phyloP scores from a whole-genome alignment of 2,329 filamentous ascomycete genomes.

The Emydomyces testavorans region DNA sequence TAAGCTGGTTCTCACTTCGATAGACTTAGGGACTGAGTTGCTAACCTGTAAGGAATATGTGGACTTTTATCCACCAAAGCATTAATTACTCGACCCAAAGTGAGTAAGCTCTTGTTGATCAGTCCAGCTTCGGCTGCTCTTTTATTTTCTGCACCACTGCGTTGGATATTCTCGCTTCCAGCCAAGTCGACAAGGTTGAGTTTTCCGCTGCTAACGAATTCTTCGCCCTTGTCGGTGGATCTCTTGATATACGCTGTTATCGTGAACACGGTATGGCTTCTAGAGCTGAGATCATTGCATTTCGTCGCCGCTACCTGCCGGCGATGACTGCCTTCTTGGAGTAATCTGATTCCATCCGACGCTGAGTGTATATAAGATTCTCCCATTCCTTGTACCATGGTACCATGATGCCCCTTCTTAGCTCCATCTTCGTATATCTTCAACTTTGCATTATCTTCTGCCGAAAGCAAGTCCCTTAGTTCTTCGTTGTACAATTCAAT shows the following conservation, averaged over 20 bases:
- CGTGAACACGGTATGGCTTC: slow-evolving; percentile 95
- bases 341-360: slow-evolving; percentile 71
- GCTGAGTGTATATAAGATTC: slow-evolving; percentile 85
- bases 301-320: slow-evolving; percentile 99
- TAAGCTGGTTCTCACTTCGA: background rate
- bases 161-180: slow-evolving; percentile 93
- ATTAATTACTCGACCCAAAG: slow-evolving; percentile 92
- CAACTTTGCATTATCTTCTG: slow-evolving; percentile 71
- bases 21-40: background rate
- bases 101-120: slow-evolving; percentile 96
- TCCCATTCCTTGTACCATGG: slow-evolving; percentile 94
- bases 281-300: slow-evolving; percentile 94
- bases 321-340: slow-evolving; percentile 81
- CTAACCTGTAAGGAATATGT: slow-evolving; percentile 64
- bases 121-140: slow-evolving; percentile 87
- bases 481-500: slow-evolving; percentile 99
- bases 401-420: slow-evolving; percentile 66
- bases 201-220: slow-evolving; percentile 83
- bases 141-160: slow-evolving; percentile 96
- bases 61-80: slow-evolving; percentile 79
- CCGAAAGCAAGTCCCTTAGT: slow-evolving; percentile 72
- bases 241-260: slow-evolving; percentile 85
- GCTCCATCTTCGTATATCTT: slow-evolving; percentile 81
- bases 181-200: slow-evolving; percentile 93
- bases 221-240: slow-evolving; percentile 69